Percentiles rank a stretch among this genome's conserved stretches.
Evolutionary conservation across 2,329 filamentous ascomycete genomes (phyloP).

Genomic region (Helotiales sp.): DNA sequence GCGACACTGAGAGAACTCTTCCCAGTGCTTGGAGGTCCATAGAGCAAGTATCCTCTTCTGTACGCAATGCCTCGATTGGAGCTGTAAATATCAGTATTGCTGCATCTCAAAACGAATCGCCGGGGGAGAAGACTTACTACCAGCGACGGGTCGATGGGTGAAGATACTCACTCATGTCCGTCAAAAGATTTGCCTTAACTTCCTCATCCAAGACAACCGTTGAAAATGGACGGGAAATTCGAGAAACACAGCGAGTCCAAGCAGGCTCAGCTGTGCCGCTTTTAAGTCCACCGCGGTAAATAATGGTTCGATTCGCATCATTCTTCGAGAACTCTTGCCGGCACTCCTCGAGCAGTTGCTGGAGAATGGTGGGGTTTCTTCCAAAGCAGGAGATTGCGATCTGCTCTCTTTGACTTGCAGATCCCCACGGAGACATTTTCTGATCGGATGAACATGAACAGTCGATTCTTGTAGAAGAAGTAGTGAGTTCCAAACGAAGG

Average conservation of each 20-base stretch:
- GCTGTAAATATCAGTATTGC: slow-evolving; percentile 9
- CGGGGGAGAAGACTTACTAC: slow-evolving; percentile 55
- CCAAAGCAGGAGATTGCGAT: slow-evolving; percentile 66
- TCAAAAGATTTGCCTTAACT: slow-evolving; percentile 62
- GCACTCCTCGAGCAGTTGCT: slow-evolving; percentile 65
- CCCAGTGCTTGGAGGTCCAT: slow-evolving; percentile 81
- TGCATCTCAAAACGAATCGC: too few species aligned
- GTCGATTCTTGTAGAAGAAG: slow-evolving; percentile 67
- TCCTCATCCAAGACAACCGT: slow-evolving; percentile 68
- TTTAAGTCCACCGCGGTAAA: slow-evolving; percentile 62
- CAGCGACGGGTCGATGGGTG: slow-evolving; percentile 69
- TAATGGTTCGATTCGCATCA: slow-evolving; percentile 66
- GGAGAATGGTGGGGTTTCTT: slow-evolving; percentile 63
- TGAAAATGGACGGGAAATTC: slow-evolving; percentile 64
- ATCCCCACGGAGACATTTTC: slow-evolving; percentile 50
- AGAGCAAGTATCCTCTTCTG: slow-evolving; percentile 79
- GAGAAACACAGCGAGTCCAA: slow-evolving; percentile 67
- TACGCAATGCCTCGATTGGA: slow-evolving; percentile 84
- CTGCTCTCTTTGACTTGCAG: slow-evolving; percentile 60
- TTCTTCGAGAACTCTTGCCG: slow-evolving; percentile 59
- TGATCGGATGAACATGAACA: slow-evolving; percentile 62
- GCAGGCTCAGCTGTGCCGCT: slow-evolving; percentile 49
- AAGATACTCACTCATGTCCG: slow-evolving; percentile 67
- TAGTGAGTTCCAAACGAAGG: slow-evolving; percentile 70
- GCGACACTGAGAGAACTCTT: slow-evolving; percentile 76